Percentiles rank a stretch among this genome's conserved stretches.
Evolutionary conservation across 1,284 basidiomycete species (phyloP).

Genomic region (Naganishia liquefaciens): DNA sequence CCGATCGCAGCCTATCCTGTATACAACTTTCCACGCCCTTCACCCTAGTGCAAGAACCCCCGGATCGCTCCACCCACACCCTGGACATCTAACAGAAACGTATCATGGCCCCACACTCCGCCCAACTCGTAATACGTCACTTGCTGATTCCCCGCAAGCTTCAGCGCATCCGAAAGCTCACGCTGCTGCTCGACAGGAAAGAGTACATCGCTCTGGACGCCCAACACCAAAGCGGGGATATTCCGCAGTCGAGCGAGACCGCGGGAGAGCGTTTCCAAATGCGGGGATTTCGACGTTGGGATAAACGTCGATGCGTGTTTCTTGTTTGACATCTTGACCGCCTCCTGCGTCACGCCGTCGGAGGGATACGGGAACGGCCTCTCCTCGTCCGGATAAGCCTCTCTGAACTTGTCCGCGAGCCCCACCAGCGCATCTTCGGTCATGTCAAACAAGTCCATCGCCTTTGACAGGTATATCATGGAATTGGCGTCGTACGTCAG

Average conservation of each 20-base stretch:
- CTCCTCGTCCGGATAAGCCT: slow-evolving; percentile 44
- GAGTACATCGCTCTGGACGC: slow-evolving; percentile 94
- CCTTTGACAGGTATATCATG: slow-evolving; percentile 96
- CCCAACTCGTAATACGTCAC: slow-evolving; percentile 98
- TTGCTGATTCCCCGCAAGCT: slow-evolving; percentile 79
- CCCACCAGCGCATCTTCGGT: slow-evolving; percentile 73
- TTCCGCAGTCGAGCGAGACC: slow-evolving; percentile 75
- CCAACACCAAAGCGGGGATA: slow-evolving; percentile 83
- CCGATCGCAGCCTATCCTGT: background rate
- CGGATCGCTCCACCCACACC: slow-evolving; percentile 77
- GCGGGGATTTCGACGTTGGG: slow-evolving; percentile 62
- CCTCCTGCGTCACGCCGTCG: slow-evolving; percentile 11
- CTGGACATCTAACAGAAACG: slow-evolving; percentile 81
- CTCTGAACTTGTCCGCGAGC: slow-evolving; percentile 57
- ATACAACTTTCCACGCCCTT: background rate
- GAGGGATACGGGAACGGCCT: slow-evolving; percentile 48
- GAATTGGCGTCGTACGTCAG: slow-evolving; percentile 99
- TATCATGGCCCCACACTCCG: slow-evolving; percentile 97
- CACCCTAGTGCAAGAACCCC: slow-evolving; percentile 62
- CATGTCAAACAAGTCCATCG: slow-evolving; percentile 99
- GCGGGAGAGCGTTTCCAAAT: slow-evolving; percentile 77
- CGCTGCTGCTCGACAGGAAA: slow-evolving; percentile 98
- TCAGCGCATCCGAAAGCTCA: slow-evolving; percentile 88
- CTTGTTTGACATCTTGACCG: slow-evolving; percentile 33
- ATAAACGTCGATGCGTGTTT: slow-evolving; percentile 55